Conservation (phyloP, 1,284 basidiomycete genomes). For the Filobasidium uniguttulatum region DNA sequence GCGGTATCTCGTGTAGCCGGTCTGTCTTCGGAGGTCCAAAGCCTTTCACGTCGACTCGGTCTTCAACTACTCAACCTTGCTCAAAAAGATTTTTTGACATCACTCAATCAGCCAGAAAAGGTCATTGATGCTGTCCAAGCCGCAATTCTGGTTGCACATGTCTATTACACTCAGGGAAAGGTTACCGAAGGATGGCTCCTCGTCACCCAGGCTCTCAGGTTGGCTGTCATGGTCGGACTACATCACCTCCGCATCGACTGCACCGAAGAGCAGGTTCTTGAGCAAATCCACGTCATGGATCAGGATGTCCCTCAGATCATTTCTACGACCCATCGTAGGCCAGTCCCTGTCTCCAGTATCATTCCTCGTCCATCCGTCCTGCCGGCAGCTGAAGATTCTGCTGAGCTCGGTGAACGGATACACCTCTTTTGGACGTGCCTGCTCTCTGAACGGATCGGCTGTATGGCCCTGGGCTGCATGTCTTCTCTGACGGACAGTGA, state of each 20-base stretch:
- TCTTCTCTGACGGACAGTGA: background rate
- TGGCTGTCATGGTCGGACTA: conserved; percentile 11
- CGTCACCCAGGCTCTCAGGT: conserved; percentile 9
- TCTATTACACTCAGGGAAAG: conserved; percentile 19
- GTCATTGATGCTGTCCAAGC: conserved; percentile 27
- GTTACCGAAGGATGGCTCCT: conserved; percentile 28
- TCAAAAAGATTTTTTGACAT: conserved; percentile 18
- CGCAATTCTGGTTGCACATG: conserved; percentile 18
- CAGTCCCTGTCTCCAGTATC: background rate
- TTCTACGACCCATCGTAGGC: background rate
- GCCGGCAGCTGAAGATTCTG: conserved; percentile 13
- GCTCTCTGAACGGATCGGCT: conserved; percentile 17
- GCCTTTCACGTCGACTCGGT: conserved; percentile 24
- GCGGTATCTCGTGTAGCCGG: conserved; percentile 8
- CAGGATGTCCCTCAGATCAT: background rate
- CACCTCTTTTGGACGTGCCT: conserved; percentile 31
- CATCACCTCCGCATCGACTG: conserved; percentile 9
- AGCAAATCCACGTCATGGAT: background rate
- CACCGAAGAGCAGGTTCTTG: conserved; percentile 1
- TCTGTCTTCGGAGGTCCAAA: conserved; percentile 14
- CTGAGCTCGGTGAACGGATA: conserved; percentile 25
- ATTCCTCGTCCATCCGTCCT: conserved; percentile 6
- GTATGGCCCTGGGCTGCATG: background rate
- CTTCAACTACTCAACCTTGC: conserved; percentile 14
- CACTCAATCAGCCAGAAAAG: conserved; percentile 22